phyloP scores from a whole-genome alignment of 352 stramenopile genomes.

The Phytopythium cucurbitacearum region DNA sequence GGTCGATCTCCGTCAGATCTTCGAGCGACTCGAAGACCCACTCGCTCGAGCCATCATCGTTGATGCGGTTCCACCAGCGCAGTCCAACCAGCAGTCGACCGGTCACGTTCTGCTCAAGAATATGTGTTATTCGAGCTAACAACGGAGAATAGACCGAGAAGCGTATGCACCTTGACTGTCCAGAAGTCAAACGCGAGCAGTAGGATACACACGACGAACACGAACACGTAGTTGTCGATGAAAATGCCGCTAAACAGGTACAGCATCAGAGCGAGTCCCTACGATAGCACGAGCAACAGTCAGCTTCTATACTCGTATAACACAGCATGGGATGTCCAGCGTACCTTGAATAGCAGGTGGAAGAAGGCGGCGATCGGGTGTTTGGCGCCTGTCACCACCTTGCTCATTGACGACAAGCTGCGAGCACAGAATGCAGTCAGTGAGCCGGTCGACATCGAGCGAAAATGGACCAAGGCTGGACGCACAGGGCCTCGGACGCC shows the following conservation, averaged over 20 bases:
- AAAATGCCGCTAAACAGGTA: constrained; percentile 94
- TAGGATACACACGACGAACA: constrained; percentile 96
- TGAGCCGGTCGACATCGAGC: neutral
- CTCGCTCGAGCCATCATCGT: constrained; percentile 91
- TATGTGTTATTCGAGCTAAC: neutral
- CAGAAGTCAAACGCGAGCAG: constrained; percentile 98
- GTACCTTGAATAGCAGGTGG: constrained; percentile 96
- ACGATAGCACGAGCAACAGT: neutral
- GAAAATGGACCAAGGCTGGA: neutral
- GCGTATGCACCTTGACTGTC: constrained; percentile 89
- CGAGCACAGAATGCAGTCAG: neutral
- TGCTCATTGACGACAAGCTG: constrained; percentile 68
- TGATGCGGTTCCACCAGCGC: constrained; percentile 98
- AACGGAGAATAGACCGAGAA: no score
- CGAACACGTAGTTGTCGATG: constrained; percentile 93
- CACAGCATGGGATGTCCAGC: no score
- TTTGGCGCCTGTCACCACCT: constrained; percentile 70
- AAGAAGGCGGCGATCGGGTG: constrained; percentile 95
- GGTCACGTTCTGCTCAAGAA: constrained; percentile 67
- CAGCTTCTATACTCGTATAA: no score
- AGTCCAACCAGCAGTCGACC: constrained; percentile 91
- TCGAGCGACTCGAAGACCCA: constrained; percentile 97
- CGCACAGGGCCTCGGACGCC: constrained; percentile 61
- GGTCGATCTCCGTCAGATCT: constrained; percentile 86
- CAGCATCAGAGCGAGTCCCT: constrained; percentile 84